These are phyloP conservation scores for Paraphoma sp. DNA, from an alignment of 2,329 filamentous ascomycete species.

Conservation along the genomic window DNA sequence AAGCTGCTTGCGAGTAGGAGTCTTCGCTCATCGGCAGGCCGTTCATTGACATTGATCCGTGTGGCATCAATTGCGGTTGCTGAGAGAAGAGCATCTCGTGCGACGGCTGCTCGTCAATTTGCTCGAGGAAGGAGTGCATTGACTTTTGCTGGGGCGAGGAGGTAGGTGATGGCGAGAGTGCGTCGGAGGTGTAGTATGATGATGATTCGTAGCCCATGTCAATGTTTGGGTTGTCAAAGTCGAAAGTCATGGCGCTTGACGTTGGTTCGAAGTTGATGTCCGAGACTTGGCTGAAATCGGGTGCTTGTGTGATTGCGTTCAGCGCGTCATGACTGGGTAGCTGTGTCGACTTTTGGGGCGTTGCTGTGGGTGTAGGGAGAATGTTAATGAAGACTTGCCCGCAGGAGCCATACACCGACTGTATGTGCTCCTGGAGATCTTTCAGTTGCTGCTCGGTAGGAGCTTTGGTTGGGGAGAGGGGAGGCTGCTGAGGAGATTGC, in stretches of 20 bases:
- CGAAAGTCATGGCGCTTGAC: conserved; percentile 46
- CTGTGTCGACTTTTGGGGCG: conserved; percentile 51
- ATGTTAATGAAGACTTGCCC: conserved; percentile 53
- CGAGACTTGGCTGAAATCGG: conserved; percentile 63
- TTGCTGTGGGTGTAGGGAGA: conserved; percentile 61
- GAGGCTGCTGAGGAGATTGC: conserved; percentile 43
- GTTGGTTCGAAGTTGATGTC: conserved; percentile 54
- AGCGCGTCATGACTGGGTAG: conserved; percentile 53
- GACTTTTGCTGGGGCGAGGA: conserved; percentile 45
- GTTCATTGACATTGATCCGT: conserved; percentile 28
- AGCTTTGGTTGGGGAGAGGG: conserved; percentile 41
- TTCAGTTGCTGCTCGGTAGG: conserved; percentile 50
- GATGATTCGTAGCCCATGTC: conserved; percentile 58
- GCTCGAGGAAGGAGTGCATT: conserved; percentile 43
- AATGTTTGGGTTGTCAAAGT: conserved; percentile 49
- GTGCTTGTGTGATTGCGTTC: conserved; percentile 63
- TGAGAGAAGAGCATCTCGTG: conserved; percentile 43
- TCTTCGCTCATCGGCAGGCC: conserved; percentile 21
- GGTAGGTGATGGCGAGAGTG: conserved; percentile 54
- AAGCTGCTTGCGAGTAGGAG: conserved; percentile 24
- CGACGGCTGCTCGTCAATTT: conserved; percentile 37
- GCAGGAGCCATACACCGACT: conserved; percentile 51
- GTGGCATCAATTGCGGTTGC: conserved; percentile 29
- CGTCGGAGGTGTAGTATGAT: conserved; percentile 59
- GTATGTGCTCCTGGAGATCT: conserved; percentile 52